These are phyloP conservation scores for Phytophthora foliorum DNA, from an alignment of 352 stramenopile genomes.

Conservation along the genomic window DNA sequence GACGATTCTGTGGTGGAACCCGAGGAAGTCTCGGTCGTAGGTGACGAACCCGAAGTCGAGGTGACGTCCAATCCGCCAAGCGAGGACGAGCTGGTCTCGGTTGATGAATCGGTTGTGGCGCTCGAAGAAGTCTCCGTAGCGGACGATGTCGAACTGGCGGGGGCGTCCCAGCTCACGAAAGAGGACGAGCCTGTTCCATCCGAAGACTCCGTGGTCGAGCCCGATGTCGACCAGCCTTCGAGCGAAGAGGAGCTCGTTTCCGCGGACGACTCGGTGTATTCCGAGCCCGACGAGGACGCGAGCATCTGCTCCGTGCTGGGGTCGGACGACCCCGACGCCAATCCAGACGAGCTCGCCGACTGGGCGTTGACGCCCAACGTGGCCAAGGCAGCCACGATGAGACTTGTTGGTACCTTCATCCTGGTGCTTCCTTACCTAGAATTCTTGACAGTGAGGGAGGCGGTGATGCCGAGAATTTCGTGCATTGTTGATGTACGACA, in stretches of 20 bases:
- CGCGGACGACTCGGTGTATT: slow-evolving; percentile 5
- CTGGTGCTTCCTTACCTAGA: slow-evolving; percentile 27
- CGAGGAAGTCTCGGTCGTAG: slow-evolving; percentile 20
- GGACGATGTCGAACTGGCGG: slow-evolving; percentile 6
- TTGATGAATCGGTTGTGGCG: slow-evolving; percentile 16
- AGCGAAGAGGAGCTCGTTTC: slow-evolving; percentile 23
- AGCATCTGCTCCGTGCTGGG: slow-evolving; percentile 19
- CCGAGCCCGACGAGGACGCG: slow-evolving; percentile 10
- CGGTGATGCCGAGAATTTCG: slow-evolving; percentile 24
- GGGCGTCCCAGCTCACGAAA: slow-evolving; percentile 1
- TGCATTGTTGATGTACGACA: slow-evolving; percentile 24
- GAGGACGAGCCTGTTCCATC: slow-evolving; percentile 9
- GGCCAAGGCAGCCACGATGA: slow-evolving; percentile 33
- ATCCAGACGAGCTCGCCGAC: slow-evolving; percentile 5
- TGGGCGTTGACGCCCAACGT: slow-evolving; percentile 15
- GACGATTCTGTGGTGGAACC: slow-evolving; percentile 2
- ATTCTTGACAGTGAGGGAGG: slow-evolving; percentile 35
- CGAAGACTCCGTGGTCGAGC: slow-evolving; percentile 9
- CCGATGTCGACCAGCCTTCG: slow-evolving; percentile 8
- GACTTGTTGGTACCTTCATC: slow-evolving; percentile 38
- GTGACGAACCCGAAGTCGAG: slow-evolving; percentile 8
- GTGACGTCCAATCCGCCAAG: slow-evolving; percentile 1
- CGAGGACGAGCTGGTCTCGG: slow-evolving; percentile 15
- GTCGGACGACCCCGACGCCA: slow-evolving; percentile 19
- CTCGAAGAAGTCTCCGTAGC: slow-evolving; percentile 1